Evolutionary conservation across 129 eudicot genomes (phyloP).

Genomic region (Flaveria robusta): DNA sequence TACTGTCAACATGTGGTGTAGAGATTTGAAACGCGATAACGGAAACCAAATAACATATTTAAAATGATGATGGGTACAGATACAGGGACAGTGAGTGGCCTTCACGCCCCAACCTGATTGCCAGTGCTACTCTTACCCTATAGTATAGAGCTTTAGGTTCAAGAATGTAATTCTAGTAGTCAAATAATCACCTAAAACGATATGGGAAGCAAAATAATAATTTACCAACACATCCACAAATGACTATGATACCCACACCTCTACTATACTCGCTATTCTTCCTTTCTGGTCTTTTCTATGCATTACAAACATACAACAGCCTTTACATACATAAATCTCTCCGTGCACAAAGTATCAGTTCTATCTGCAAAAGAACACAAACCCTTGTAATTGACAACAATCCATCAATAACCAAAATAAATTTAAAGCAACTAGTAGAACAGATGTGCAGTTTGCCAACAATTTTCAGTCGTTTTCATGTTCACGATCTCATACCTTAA

Average conservation of each 20-base stretch:
- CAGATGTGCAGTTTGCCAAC: background rate
- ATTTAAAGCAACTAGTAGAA: background rate
- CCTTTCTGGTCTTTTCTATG: slow-evolving; percentile 15
- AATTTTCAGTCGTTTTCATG: background rate
- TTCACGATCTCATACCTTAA: slow-evolving; percentile 31
- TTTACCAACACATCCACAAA: slow-evolving; percentile 22
- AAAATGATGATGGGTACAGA: no score
- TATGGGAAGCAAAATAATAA: slow-evolving; percentile 17
- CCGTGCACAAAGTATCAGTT: slow-evolving; percentile 19
- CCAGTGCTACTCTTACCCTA: no score
- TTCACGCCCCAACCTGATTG: no score
- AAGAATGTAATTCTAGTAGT: background rate
- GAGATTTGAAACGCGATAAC: no score
- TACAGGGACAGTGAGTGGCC: no score
- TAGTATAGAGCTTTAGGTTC: no score
- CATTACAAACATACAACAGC: slow-evolving; percentile 38
- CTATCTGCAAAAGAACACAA: slow-evolving; percentile 28
- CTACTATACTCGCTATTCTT: slow-evolving; percentile 12
- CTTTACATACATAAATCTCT: slow-evolving; percentile 21
- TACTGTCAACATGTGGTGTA: no score
- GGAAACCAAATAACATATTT: no score
- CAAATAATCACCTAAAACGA: slow-evolving; percentile 19
- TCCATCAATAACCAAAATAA: background rate
- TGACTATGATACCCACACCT: slow-evolving; percentile 33
- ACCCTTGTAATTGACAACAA: background rate